These are phyloP conservation scores for Rhodamnia rubescens DNA, from an alignment of 345 rosid species.

Conservation along the genomic window DNA sequence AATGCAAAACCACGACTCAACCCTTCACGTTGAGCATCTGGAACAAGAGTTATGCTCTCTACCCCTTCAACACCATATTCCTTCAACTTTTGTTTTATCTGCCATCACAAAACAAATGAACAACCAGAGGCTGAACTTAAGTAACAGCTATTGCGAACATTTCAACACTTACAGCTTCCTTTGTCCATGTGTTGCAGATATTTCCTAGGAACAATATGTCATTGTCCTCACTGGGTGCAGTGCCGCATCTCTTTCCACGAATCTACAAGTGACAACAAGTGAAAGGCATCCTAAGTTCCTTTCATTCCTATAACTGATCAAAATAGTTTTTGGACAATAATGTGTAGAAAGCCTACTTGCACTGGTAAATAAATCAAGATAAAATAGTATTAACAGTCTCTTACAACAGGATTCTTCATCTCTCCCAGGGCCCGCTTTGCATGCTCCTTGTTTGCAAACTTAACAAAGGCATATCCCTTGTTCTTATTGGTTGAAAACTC, in stretches of 20 bases:
- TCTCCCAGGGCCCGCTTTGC: conserved; percentile 44
- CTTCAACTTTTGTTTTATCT: conserved; percentile 52
- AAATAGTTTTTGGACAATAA: neutral
- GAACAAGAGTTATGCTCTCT: conserved; percentile 42
- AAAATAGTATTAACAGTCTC: neutral
- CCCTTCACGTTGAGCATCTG: conserved; percentile 52
- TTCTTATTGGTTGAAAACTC: conserved; percentile 31
- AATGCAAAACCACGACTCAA: conserved; percentile 67
- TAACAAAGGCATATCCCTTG: conserved; percentile 63
- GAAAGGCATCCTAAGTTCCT: neutral
- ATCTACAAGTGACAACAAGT: conserved; percentile 19
- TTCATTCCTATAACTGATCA: neutral
- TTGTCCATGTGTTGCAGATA: conserved; percentile 64
- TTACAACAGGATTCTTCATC: conserved; percentile 58
- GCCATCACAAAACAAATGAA: conserved; percentile 5
- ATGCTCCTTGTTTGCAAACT: conserved; percentile 43
- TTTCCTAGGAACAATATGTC: conserved; percentile 54
- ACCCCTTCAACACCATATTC: conserved; percentile 42
- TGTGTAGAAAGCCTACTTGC: neutral
- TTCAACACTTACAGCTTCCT: conserved; percentile 46
- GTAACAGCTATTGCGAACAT: neutral
- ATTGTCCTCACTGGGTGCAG: conserved; percentile 61
- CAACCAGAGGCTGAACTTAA: neutral
- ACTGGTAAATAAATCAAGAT: neutral
- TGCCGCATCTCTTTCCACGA: conserved; percentile 53